A percentile compares a stretch with the other conserved stretches of the same genome.
These are phyloP conservation scores for Abrus precatorius DNA, from an alignment of 306 rosid genomes.

Conservation along the genomic window DNA sequence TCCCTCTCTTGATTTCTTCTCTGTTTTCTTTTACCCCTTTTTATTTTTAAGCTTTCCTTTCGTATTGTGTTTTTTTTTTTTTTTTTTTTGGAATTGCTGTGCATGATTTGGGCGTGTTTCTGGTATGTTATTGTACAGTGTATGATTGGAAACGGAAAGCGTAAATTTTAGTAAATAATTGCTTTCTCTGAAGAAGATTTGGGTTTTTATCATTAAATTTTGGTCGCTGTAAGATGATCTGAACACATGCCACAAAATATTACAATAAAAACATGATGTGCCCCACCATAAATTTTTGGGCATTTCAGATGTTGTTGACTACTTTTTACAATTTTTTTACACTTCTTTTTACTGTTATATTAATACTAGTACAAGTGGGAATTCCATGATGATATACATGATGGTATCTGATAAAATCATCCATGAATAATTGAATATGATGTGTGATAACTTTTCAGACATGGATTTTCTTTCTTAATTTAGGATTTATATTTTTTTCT, in stretches of 20 bases:
- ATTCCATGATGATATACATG: not conserved
- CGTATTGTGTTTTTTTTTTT: not conserved
- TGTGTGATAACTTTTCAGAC: not conserved
- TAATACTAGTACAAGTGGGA: not conserved
- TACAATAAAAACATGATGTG: not conserved
- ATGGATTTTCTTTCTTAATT: not conserved
- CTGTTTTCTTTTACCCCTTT: not conserved
- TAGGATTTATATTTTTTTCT: not conserved
- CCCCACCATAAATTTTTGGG: not conserved
- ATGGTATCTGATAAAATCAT: not conserved
- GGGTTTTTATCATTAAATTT: not conserved
- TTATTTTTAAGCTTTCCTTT: not conserved
- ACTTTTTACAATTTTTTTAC: not conserved
- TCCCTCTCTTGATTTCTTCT: not conserved
- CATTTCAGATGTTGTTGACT: not conserved
- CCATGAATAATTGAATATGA: not conserved
- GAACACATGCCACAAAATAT: not conserved
- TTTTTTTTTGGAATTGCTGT: not conserved
- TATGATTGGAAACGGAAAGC: not conserved
- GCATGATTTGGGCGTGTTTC: not conserved
- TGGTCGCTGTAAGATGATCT: not conserved
- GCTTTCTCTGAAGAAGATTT: no score
- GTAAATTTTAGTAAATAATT: not conserved
- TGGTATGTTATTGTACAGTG: not conserved
- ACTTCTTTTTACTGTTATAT: not conserved